Evolutionary conservation across 495 filamentous ascomycete genomes (phyloP), one percentile per base, ranked within the genome.

Genomic region (Penicillium malachiteum): DNA sequence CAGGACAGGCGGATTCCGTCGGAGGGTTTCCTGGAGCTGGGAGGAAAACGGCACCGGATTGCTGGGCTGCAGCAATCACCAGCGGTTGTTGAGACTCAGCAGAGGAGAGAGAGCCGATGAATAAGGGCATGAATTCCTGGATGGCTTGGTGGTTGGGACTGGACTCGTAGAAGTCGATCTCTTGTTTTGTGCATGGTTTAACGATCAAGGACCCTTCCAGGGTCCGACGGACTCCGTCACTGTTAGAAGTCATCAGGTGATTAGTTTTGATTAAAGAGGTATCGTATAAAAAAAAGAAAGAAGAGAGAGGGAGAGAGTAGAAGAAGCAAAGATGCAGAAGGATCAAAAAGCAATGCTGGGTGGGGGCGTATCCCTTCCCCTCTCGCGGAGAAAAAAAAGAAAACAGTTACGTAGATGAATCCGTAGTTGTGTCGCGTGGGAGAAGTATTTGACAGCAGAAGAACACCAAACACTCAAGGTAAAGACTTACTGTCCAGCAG

Each of bases 161-260:
- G 26, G 86, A 83, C 71, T 97, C 86, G 82, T 99, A 99, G 74
- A 99, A 99, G 26, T 84, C 83, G 54, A 96, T 84, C 74, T 99
- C 94, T 54, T 84, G 81, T 40, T 82, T 70, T 7, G 90, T 96
- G 73, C 94, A 97, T 31, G 94, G 94, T 72, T 99, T 99, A 69
- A 97, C 90, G 66, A 99, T 87, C 14, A 97, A 77, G 52, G 88
- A 82, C 64, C 94, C 94, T 47, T 89, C 87, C 50, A 80, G 74
- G 64, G 96, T 91, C 67, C 87, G 92, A 57, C 96, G 84, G 42
- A 96, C 92, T 59, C 94, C 94, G 43, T 94, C 92, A 73, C 92
- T 97, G 70, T 47, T 50, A 55, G 33, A 37, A 21, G 41, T 33
- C 40, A 56, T 44, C 37, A 10, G n/a, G 3, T 45, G 10, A 53